Base-by-base conservation (phyloP, 2,329 filamentous ascomycete species). In the Fonsecaea pedrosoi region DNA sequence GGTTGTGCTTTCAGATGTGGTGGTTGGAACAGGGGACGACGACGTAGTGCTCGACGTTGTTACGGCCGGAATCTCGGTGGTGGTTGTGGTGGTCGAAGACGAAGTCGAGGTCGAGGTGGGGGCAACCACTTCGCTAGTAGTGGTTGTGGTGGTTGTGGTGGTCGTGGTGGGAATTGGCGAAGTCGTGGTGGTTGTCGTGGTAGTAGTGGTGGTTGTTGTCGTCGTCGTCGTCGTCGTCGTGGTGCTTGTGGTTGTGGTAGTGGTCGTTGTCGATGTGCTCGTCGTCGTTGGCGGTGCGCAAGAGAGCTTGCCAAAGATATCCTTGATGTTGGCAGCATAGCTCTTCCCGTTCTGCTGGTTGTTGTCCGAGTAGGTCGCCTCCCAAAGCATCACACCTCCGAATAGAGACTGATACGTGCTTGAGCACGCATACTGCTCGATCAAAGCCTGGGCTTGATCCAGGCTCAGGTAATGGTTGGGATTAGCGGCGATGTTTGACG, bases 371-470 rank as follows among this genome's bases (percentile, higher is more conserved):
- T 78, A 78, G 1, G 82, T 84, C 4, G 84, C 83, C 60, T 87
- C 85, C 84, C 84, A 88, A 4, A 88, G 74, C 85, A 87, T 88
- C 48, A 87, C 78, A 76, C 86, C 86, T 48, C 85, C 86, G 69
- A 88, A 88, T 1, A 75, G 76, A 25, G 77, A 64, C 1, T 78
- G 42, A 57, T 70, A 70, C 2, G 34, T 75, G 66, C 79, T 78
- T 25, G 77, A 73, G 15, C 73, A 73, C 67, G 79, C 79, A 68
- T 81, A 83, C 50, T 75, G 71, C n/a, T 75, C 70, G 30, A 87
- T 75, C 60, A 87, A 70, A 2, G 73, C 71, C 61, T 81, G 74
- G 2, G 81, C 84, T 66, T 86, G 80, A 0, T 71, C 65, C 0
- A 82, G 82, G 1, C 73, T 75, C 15, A 88, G 74, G 72, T 87